Base-by-base conservation (phyloP, 2,329 filamentous ascomycete genomes). In the Botrytis porri region DNA sequence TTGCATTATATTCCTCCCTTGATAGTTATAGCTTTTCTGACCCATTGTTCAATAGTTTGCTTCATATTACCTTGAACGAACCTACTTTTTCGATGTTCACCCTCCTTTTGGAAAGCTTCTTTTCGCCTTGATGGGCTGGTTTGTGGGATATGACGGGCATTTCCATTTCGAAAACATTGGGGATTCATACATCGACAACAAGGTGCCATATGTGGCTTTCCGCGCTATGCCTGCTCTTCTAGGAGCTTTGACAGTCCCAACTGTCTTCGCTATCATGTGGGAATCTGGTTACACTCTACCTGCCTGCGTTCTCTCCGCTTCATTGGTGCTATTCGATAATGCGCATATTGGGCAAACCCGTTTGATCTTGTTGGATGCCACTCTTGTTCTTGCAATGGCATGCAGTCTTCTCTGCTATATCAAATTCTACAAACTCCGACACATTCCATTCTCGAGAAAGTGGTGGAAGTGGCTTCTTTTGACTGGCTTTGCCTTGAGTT, bases 381-480 rank as follows among this genome's bases (percentile, higher is more conserved):
- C 95, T 7, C 86, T 99, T 74, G 93, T 99, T 74, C 89, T 98
- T 76, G 94, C 95, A 82, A 98, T 99, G 94, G 94, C 96, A 8
- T 91, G 96, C 83, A 97, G 94, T 82, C 87, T 99, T 73, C 87
- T 98, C 73, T 94, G 89, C 86, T 99, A 99, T 83, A 92, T 99
- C 83, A 94, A 95, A 78, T 99, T 98, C 85, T 98, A 98, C 86
- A 99, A 98, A 87, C 86, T 95, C 77, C 89, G 96, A 78, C 95
- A 98, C 79, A 88, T 90, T 76, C 88, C 96, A 4, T 99, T 99
- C 82, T 90, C 92, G 74, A 89, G 94, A 75, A 98, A 99, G 84
- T 99, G 96, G 96, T 99, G 96, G 96, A 99, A 99, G 84, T 99
- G 96, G 96, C 88, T 99, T 74, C 89, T 99, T 75, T 84, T 98